These are phyloP conservation scores for Anthoceros angustus DNA, from an alignment of 225 moss, liverwort and hornwort genomes.

Conservation along the genomic window DNA sequence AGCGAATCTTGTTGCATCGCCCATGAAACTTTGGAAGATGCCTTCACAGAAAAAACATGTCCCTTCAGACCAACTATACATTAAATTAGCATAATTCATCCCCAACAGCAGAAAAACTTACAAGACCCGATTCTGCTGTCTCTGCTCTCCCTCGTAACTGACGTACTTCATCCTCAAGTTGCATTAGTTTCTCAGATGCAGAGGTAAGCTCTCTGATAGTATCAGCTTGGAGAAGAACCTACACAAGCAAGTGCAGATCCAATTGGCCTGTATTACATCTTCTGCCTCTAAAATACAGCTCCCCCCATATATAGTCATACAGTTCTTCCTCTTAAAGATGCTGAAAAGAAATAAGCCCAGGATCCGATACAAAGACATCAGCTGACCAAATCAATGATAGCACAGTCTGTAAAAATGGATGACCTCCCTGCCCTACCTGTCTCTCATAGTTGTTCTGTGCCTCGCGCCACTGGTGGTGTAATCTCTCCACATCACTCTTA, in stretches of 20 bases:
- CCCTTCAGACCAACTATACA: background rate
- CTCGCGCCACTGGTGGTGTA: slow-evolving; percentile 80
- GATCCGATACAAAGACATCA: no score
- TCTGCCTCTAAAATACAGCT: background rate
- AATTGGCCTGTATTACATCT: background rate
- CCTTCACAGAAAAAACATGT: slow-evolving; percentile 20
- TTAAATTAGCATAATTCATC: background rate
- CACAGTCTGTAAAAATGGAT: background rate
- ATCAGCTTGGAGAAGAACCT: slow-evolving; percentile 90
- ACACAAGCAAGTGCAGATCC: slow-evolving; percentile 6
- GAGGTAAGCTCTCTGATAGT: slow-evolving; percentile 63
- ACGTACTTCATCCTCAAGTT: slow-evolving; percentile 44
- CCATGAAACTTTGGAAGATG: slow-evolving; percentile 60
- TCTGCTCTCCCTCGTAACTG: slow-evolving; percentile 62
- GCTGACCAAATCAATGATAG: no score
- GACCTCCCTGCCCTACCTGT: slow-evolving; percentile 37
- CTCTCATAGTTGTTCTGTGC: slow-evolving; percentile 92
- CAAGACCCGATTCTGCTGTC: slow-evolving; percentile 83
- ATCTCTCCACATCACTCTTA: slow-evolving; percentile 66
- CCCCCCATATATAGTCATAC: no score
- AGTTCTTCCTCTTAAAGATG: no score
- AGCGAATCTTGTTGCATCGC: slow-evolving; percentile 75
- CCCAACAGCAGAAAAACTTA: slow-evolving; percentile 14
- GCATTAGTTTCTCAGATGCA: slow-evolving; percentile 52
- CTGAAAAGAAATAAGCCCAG: no score